These are phyloP conservation scores for Orbilia oligospora DNA, from an alignment of 2,329 filamentous ascomycete species.

Conservation along the genomic window DNA sequence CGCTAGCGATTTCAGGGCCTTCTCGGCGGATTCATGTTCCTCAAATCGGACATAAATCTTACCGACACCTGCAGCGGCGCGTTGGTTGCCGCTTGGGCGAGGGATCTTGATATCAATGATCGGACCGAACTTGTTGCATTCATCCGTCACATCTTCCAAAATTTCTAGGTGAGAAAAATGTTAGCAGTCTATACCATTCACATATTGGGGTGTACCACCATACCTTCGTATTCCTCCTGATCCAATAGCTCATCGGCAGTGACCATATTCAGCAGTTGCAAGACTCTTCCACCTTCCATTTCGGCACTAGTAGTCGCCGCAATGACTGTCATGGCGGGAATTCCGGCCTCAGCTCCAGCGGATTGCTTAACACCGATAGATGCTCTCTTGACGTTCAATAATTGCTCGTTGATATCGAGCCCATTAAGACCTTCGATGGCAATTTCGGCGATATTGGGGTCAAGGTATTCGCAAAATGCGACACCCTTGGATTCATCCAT, in stretches of 20 bases:
- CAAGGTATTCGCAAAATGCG: constrained; percentile 94
- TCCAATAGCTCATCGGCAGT: constrained; percentile 95
- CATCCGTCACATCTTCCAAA: constrained; percentile 90
- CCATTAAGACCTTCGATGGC: constrained; percentile 92
- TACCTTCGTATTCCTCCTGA: constrained; percentile 94
- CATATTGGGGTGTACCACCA: constrained; percentile 60
- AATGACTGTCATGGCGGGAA: constrained; percentile 97
- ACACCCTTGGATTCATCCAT: constrained; percentile 92
- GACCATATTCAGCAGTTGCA: constrained; percentile 98
- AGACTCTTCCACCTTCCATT: constrained; percentile 83
- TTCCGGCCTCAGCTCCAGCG: constrained; percentile 90
- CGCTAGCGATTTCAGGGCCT: constrained; percentile 88
- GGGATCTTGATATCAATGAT: constrained; percentile 94
- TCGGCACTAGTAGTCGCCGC: constrained; percentile 87
- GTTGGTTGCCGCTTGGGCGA: constrained; percentile 83
- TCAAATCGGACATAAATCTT: constrained; percentile 99
- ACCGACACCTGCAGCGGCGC: constrained; percentile 89
- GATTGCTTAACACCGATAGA: constrained; percentile 96
- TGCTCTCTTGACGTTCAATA: constrained; percentile 87
- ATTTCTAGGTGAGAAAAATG: constrained; percentile 78
- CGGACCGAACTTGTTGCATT: constrained; percentile 90
- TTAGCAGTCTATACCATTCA: constrained; percentile 16
- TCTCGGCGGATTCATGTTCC: constrained; percentile 80
- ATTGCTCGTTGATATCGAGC: constrained; percentile 90
- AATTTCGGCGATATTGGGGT: constrained; percentile 80